Percentiles rank a stretch among this genome's conserved stretches.
phyloP scores from a whole-genome alignment of 345 rosid species.

The Fremontodendron californicum region DNA sequence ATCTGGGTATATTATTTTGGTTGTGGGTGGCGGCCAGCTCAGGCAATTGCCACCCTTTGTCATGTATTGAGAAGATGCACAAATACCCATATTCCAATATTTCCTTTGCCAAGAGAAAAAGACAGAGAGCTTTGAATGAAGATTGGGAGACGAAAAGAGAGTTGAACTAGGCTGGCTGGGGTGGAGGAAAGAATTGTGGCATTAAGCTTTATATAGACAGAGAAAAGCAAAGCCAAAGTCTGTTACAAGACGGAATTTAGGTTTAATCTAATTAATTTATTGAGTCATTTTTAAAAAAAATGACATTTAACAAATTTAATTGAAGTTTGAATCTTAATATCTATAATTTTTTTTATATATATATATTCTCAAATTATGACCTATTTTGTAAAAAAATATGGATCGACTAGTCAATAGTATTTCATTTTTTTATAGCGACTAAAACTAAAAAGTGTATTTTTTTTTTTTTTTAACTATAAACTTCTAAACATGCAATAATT shows the following conservation, averaged over 20 bases:
- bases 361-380: too few relatives aligned
- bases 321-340: too few relatives aligned
- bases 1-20: slow-evolving; percentile 31
- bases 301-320: too few relatives aligned
- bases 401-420: too few relatives aligned
- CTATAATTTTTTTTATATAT: too few relatives aligned
- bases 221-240: background rate
- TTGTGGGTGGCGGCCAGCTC: slow-evolving; percentile 21
- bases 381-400: too few relatives aligned
- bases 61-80: slow-evolving; percentile 28
- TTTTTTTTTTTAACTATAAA: background rate
- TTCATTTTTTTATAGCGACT: too few relatives aligned
- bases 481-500: background rate
- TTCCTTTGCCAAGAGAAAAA: background rate
- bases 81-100: slow-evolving; percentile 33
- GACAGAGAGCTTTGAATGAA: background rate
- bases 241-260: background rate
- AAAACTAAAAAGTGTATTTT: background rate
- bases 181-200: background rate
- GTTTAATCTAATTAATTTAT: too few relatives aligned
- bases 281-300: too few relatives aligned
- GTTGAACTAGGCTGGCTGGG: background rate
- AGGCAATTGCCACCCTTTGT: background rate
- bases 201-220: background rate
- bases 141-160: background rate